A percentile compares a stretch with the other conserved stretches of the same genome.
phyloP scores from a whole-genome alignment of 129 eudicot species.

The Pulicaria dysenterica region DNA sequence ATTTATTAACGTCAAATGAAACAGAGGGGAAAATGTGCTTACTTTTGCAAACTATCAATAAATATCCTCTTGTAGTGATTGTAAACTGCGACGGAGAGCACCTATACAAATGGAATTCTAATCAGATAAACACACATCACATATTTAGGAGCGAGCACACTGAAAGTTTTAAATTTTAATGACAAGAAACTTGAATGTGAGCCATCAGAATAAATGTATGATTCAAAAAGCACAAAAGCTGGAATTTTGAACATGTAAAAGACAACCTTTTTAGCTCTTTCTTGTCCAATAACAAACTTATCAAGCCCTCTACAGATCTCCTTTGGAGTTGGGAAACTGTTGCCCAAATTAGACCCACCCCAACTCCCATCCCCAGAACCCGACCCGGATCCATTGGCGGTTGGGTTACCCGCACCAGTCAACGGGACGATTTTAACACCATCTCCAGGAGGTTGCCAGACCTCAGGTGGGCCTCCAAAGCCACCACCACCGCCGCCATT shows the following conservation, averaged over 20 bases:
- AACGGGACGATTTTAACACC: constrained; percentile 48
- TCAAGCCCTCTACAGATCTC: constrained; percentile 55
- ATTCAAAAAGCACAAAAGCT: neutral
- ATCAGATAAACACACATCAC: neutral
- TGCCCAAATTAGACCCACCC: constrained; percentile 73
- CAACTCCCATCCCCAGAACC: constrained; percentile 54
- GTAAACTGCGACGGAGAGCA: constrained; percentile 37
- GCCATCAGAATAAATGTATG: neutral
- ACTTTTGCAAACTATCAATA: constrained; percentile 26
- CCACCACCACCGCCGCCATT: too few relatives aligned
- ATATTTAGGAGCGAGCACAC: constrained; percentile 9
- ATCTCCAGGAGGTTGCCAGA: constrained; percentile 71
- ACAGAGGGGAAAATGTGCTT: constrained; percentile 14
- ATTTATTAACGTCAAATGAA: neutral
- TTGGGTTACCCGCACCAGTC: constrained; percentile 6
- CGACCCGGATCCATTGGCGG: constrained; percentile 44
- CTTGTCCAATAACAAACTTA: constrained; percentile 54
- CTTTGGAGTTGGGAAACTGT: constrained; percentile 62
- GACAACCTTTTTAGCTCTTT: constrained; percentile 33
- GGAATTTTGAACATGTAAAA: neutral
- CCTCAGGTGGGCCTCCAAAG: constrained; percentile 72
- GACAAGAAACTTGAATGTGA: too few relatives aligned
- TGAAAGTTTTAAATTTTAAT: too few relatives aligned
- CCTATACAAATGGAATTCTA: constrained; percentile 15
- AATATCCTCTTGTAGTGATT: constrained; percentile 40